Conservation (phyloP, 1,139 yeast species). For the Geotrichum cucujoidarum region DNA sequence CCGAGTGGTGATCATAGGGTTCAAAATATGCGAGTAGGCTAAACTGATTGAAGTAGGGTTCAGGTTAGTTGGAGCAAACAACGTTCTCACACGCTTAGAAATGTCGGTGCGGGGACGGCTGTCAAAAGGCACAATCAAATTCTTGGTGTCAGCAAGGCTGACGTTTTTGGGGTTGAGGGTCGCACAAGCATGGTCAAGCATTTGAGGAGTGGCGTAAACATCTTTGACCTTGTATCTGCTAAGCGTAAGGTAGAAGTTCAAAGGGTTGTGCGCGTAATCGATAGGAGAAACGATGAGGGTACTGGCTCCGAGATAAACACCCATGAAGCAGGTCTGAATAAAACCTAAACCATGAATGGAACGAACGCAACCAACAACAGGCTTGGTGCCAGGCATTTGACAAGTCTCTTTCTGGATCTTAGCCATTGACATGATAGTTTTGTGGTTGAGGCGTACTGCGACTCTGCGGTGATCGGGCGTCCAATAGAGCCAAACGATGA, state of each 20-base stretch:
- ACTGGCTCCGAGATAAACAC: conserved; percentile 80
- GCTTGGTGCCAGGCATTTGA: conserved; percentile 64
- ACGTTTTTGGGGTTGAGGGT: conserved; percentile 61
- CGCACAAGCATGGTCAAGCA: conserved; percentile 70
- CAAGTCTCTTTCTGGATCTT: conserved; percentile 90
- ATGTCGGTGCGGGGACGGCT: conserved; percentile 65
- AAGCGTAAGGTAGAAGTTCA: conserved; percentile 63
- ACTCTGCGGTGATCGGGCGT: conserved; percentile 68
- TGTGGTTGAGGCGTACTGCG: conserved; percentile 62
- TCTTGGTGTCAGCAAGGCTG: conserved; percentile 59
- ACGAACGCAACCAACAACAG: conserved; percentile 82
- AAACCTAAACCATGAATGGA: conserved; percentile 86
- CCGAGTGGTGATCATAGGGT: conserved; percentile 79
- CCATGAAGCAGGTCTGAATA: conserved; percentile 72
- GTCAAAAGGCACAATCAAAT: conserved; percentile 77
- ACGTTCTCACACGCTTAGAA: conserved; percentile 51
- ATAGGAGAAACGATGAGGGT: conserved; percentile 77
- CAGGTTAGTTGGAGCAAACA: conserved; percentile 61
- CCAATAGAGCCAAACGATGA: conserved; percentile 63
- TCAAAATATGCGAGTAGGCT: conserved; percentile 72
- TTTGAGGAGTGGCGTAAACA: conserved; percentile 77
- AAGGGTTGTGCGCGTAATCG: conserved; percentile 72
- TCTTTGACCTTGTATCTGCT: conserved; percentile 81
- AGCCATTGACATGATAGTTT: conserved; percentile 68
- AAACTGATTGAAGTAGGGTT: conserved; percentile 69